phyloP scores from a whole-genome alignment of 345 rosid genomes.

The Pelargonium nanum region DNA sequence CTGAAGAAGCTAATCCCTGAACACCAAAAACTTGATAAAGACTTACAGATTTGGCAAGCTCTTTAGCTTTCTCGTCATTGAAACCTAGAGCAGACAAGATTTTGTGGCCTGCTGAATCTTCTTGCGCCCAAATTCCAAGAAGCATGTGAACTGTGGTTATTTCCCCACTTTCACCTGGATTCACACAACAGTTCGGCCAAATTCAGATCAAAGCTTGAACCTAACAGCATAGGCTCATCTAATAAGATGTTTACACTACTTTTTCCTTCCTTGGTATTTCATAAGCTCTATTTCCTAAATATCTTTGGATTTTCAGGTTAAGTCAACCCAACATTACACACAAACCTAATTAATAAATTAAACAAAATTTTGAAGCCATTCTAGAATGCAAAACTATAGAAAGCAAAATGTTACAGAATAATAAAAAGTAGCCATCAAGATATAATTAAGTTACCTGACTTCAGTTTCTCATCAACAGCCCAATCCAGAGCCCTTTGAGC shows the following conservation, averaged over 20 bases:
- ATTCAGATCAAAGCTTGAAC: not conserved
- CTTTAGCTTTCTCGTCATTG: slow-evolving; percentile 71
- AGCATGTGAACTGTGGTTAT: slow-evolving; percentile 64
- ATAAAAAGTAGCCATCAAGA: not conserved
- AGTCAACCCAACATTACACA: too few relatives aligned
- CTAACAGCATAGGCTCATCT: not conserved
- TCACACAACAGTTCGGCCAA: not conserved
- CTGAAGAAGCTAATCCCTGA: not conserved
- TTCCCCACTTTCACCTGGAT: slow-evolving; percentile 68
- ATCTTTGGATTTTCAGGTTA: not conserved
- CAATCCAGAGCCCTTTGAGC: slow-evolving; percentile 77
- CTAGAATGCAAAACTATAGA: not conserved
- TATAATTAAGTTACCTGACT: slow-evolving; percentile 49
- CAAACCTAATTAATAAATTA: not conserved
- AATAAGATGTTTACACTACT: not conserved
- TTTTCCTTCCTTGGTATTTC: too few relatives aligned
- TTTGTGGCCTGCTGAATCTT: slow-evolving; percentile 66
- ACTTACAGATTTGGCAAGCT: slow-evolving; percentile 57
- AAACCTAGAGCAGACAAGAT: slow-evolving; percentile 59
- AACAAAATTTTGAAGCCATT: not conserved
- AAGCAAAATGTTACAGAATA: not conserved
- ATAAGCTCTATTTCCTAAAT: not conserved
- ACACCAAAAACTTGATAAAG: not conserved
- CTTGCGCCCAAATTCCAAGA: slow-evolving; percentile 73
- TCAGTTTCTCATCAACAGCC: slow-evolving; percentile 77